A percentile compares a stretch with the other conserved stretches of the same genome.
Evolutionary conservation across 2,329 filamentous ascomycete species (phyloP).

Genomic region (Pseudogymnoascus sp.): DNA sequence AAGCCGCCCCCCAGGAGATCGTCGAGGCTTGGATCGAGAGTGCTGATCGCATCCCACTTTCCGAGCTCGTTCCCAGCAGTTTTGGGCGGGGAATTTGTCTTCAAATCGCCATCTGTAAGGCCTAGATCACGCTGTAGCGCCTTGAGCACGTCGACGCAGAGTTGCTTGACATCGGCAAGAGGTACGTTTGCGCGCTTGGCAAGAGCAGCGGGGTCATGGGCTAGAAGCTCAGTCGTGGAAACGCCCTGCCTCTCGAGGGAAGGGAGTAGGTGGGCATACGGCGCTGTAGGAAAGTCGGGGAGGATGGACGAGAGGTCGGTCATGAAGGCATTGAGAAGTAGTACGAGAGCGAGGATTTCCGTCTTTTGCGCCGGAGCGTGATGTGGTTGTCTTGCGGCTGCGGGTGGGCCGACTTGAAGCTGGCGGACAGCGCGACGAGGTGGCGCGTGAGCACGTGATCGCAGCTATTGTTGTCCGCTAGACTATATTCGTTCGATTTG

Average conservation of each 20-base stretch:
- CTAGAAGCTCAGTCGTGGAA: constrained; percentile 76
- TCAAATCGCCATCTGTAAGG: not conserved
- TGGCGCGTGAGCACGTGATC: not conserved
- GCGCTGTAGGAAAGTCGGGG: constrained; percentile 65
- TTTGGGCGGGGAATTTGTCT: constrained; percentile 20
- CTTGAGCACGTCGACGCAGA: constrained; percentile 59
- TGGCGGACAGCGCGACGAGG: not conserved
- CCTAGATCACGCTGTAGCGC: constrained; percentile 55
- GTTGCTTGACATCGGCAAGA: constrained; percentile 67
- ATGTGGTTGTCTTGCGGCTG: not conserved
- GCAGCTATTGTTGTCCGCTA: not conserved
- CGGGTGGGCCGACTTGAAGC: not conserved
- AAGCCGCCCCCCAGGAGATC: constrained; percentile 67
- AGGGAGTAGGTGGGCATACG: constrained; percentile 68
- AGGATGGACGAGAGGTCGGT: constrained; percentile 79
- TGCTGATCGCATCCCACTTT: constrained; percentile 61
- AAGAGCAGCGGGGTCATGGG: constrained; percentile 72
- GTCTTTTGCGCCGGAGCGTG: constrained; percentile 15
- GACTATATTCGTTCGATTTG: not conserved
- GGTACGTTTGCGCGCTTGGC: constrained; percentile 80
- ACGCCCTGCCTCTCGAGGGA: constrained; percentile 71
- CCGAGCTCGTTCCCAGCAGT: constrained; percentile 32
- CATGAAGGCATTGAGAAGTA: constrained; percentile 46
- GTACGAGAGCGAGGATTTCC: not conserved
- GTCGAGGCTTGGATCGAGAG: constrained; percentile 69